Base-by-base conservation (phyloP, 805 yeast genomes). In the Barnettozyma vustinii region DNA sequence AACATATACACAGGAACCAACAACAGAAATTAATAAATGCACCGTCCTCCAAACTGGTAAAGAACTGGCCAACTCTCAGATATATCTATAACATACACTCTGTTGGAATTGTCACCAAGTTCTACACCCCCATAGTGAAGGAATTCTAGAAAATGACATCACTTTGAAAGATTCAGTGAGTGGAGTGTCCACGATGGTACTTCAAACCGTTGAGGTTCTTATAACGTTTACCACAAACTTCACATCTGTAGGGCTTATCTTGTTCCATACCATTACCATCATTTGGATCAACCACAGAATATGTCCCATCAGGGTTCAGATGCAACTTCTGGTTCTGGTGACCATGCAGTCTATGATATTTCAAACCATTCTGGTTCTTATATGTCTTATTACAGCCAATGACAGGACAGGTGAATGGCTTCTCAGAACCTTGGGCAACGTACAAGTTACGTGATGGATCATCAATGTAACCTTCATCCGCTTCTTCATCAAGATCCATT, bases 201-300 rank as follows among this genome's bases (percentile, higher is more conserved):
- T 94, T 94, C 67, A 94, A 75, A 25, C 99, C 99, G 66, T 94
- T 94, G 61, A 94, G 73, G 63, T 94, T 94, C 75, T 94, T 94
- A 72, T 94, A 94, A 49, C 99, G 74, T 70, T 92, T 94, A 51
- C 98, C 98, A 71, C 99, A 94, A 40, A 92, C 96, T 70, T 94
- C 98, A 70, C 99, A 94, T 63, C 97, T 79, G 67, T 92, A 94
- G 36, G 99, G 99, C 72, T 94, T 94, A 72, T 94, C 99, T 73
- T 89, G 91, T 67, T 94, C 99, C 79, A 89, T 79, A 20, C 91
- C 96, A 69, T 89, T 84, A 5, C 96, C 96, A 65, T 92, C 96
- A 61, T 83, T 88, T 12, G 99, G 99, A 67, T 94, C 97, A 52
- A 92, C 86, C 37, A 92, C 90, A 42, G 92, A 84, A 56, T 84